Evolutionary conservation across 179 eudicot species (phyloP).

Genomic region (Silene vulgaris): DNA sequence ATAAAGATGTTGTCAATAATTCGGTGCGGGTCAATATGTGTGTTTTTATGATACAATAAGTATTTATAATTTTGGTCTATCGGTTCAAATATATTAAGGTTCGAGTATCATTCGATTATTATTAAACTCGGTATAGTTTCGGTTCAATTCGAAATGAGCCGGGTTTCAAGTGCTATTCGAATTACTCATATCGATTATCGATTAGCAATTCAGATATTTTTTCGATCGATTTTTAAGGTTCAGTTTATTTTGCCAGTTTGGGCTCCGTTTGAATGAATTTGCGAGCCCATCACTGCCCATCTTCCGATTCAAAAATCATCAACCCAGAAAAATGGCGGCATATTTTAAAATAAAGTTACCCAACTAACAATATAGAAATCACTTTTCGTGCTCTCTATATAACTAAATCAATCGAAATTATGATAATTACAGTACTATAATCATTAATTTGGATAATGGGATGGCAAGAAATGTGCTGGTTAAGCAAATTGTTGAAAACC

Average conservation of each 20-base stretch:
- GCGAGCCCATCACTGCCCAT: not conserved
- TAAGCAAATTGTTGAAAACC: conserved; percentile 28
- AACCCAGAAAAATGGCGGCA: conserved; percentile 9
- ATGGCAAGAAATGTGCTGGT: conserved; percentile 49
- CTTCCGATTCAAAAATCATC: not conserved
- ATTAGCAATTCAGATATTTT: no score
- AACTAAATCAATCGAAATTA: not conserved
- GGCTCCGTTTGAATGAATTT: not conserved
- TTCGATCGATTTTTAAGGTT: no score
- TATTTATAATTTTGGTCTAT: no score
- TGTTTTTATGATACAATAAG: no score
- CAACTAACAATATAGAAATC: not conserved
- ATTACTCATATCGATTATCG: no score
- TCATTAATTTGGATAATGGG: conserved; percentile 25
- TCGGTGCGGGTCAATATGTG: no score
- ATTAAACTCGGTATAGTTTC: no score
- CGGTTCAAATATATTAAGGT: no score
- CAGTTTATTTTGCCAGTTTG: not conserved
- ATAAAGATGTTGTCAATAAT: no score
- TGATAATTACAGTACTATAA: not conserved
- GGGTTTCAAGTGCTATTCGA: no score
- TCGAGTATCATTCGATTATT: no score
- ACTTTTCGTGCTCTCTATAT: not conserved
- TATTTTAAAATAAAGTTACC: conserved; percentile 10
- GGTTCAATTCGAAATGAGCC: no score